A percentile compares a stretch with the other conserved stretches of the same genome.
These are phyloP conservation scores for Candida sphagnicola DNA, from an alignment of 805 yeast species.

Conservation along the genomic window DNA sequence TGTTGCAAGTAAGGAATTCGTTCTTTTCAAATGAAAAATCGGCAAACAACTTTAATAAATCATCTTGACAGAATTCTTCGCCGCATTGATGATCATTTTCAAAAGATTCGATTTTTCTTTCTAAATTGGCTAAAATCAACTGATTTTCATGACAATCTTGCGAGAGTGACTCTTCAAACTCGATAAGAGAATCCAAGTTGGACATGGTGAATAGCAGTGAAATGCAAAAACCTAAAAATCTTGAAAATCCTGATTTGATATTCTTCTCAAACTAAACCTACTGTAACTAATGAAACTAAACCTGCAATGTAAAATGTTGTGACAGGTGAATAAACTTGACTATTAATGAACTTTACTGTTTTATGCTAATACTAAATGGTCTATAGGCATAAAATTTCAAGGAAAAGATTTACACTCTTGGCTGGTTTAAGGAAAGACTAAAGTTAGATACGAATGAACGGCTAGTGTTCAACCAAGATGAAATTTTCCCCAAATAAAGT, in stretches of 20 bases:
- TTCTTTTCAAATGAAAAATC: conserved; percentile 22
- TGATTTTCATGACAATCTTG: conserved; percentile 13
- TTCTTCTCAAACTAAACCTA: no score
- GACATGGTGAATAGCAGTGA: background rate
- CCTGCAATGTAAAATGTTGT: no score
- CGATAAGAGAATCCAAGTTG: conserved; percentile 14
- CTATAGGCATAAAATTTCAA: no score
- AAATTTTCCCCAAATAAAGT: conserved; percentile 1
- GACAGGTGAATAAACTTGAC: no score
- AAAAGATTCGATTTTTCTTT: conserved; percentile 21
- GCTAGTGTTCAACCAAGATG: no score
- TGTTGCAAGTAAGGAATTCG: conserved; percentile 29
- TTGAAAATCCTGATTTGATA: background rate
- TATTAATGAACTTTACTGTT: no score
- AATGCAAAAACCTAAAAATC: no score
- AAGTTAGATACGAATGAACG: background rate
- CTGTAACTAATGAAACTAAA: no score
- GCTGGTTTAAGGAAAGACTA: background rate
- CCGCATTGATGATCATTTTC: conserved; percentile 9
- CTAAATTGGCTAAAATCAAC: conserved; percentile 21
- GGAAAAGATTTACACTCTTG: no score
- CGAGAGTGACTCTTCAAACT: conserved; percentile 31
- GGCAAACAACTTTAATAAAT: conserved; percentile 12
- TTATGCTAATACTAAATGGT: no score
- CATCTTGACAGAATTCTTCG: conserved; percentile 7